Evolutionary conservation across 1,284 basidiomycete species (phyloP), one percentile per base, ranked within the genome.

Genomic region (Erythrobasidium hasegawianum): DNA sequence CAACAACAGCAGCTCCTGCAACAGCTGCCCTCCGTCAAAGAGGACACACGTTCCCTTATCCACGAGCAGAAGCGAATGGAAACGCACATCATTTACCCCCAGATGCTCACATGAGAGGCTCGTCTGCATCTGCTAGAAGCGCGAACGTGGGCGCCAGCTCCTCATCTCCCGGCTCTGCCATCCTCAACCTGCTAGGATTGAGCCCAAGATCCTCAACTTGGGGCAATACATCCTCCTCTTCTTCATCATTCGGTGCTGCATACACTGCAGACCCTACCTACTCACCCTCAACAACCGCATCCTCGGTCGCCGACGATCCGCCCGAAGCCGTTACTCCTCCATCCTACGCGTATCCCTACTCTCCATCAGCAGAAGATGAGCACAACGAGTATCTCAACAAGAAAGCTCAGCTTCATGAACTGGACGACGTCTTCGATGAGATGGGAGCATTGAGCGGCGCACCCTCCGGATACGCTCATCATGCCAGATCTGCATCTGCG

Each of bases 61-160:
- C 55, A 9, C 14, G 62, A 13, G 45, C 41, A 52, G 62, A 65
- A n/a, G 62, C 62, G 16, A 43, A 65, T 38, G 62, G 62, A 41
- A 65, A 65, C 56, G 55, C 56, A 16, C 62, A 65, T 43, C 56
- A 65, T 52, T 56, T 49, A 8, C 55, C 56, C 22, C 62, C 62
- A 16, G 61, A 64, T 29, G 29, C 54, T 7, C 10, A 26, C 20
- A 9, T 43, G 27, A n/a, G 29, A 29, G 54, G 7, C 11, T 38
- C 29, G 3, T 26, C 45, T 18, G 54, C 50, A 24, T 10, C 52
- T 10, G 26, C n/a, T 7, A 40, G 29, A 16, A 7, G 4, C 33
- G 33, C 33, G 33, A 33, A 33, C 33, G 33, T 33, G 33, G 33
- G 33, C 33, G 14, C 10, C 33, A 18, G 13, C 18, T 8, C 39